A percentile compares a stretch with the other conserved stretches of the same genome.
phyloP scores from a whole-genome alignment of 805 yeast species.

The Lipomyces yamanashiensis region DNA sequence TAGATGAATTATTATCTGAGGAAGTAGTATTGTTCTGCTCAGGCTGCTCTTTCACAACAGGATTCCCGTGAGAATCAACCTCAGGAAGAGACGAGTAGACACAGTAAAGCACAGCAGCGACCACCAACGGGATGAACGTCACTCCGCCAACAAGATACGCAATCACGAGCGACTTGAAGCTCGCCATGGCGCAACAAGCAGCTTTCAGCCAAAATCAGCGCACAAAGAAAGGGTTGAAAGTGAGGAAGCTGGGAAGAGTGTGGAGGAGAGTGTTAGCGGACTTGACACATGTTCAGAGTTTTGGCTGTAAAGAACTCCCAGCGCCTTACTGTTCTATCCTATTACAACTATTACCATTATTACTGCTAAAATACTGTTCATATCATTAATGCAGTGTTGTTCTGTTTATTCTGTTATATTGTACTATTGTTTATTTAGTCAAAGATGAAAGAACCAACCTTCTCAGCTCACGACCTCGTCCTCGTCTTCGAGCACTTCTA shows the following conservation, averaged over 20 bases:
- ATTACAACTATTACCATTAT: no score
- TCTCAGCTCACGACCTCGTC: background rate
- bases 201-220: background rate
- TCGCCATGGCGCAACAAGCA: slow-evolving; percentile 16
- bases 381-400: background rate
- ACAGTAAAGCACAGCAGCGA: slow-evolving; percentile 49
- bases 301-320: background rate
- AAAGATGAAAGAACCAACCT: background rate
- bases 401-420: no score
- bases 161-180: slow-evolving; percentile 44
- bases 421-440: background rate
- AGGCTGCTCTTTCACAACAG: background rate
- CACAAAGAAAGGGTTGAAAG: background rate
- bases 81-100: slow-evolving; percentile 47
- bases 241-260: background rate
- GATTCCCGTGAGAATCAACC: slow-evolving; percentile 33
- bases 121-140: slow-evolving; percentile 70
- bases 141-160: slow-evolving; percentile 78
- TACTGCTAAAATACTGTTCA: no score
- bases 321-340: background rate
- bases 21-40: no score
- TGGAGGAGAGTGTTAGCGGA: background rate
- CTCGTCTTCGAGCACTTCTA: background rate
- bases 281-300: no score
- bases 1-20: no score